Percentiles rank a stretch among this genome's conserved stretches.
phyloP scores from a whole-genome alignment of 768 basidiomycete genomes.

The Podaxis rugospora region DNA sequence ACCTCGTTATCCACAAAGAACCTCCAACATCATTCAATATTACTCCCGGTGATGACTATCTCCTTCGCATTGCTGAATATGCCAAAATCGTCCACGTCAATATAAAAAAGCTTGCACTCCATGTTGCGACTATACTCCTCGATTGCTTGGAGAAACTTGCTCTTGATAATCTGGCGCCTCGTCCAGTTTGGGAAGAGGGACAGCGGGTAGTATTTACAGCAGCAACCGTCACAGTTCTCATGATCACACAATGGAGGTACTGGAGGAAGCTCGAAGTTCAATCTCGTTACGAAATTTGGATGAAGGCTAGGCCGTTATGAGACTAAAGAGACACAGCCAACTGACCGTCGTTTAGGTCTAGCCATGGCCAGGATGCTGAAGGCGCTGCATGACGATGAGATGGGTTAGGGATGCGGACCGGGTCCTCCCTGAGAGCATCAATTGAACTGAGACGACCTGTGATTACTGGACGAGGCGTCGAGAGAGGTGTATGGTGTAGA shows the following conservation, averaged over 20 bases:
- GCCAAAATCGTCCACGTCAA: conserved; percentile 36
- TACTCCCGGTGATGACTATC: conserved; percentile 17
- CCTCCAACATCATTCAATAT: conserved; percentile 32
- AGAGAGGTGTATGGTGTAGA: not conserved
- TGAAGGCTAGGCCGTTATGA: not conserved
- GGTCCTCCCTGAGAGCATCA: not conserved
- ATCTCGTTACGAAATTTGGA: conserved; percentile 23
- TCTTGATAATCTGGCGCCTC: conserved; percentile 34
- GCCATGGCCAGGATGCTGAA: conserved; percentile 45
- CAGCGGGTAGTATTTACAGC: conserved; percentile 40
- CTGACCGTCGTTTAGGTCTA: conserved; percentile 36
- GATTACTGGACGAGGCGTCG: not conserved
- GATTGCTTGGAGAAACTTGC: conserved; percentile 35
- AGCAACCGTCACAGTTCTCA: conserved; percentile 25
- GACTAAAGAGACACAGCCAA: not conserved
- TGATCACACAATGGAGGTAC: conserved; percentile 35
- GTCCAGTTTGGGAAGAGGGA: conserved; percentile 58
- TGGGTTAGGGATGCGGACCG: conserved; percentile 25
- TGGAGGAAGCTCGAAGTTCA: conserved; percentile 28
- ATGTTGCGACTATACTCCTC: conserved; percentile 20
- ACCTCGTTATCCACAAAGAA: conserved; percentile 28
- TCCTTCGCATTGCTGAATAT: conserved; percentile 29
- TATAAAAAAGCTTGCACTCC: conserved; percentile 19
- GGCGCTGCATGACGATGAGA: conserved; percentile 43
- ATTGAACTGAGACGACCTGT: not conserved